Percentiles rank a stretch among this genome's conserved stretches.
Evolutionary conservation across 176 grass and related monocot species (phyloP).

Genomic region (Tuctoria greenei): DNA sequence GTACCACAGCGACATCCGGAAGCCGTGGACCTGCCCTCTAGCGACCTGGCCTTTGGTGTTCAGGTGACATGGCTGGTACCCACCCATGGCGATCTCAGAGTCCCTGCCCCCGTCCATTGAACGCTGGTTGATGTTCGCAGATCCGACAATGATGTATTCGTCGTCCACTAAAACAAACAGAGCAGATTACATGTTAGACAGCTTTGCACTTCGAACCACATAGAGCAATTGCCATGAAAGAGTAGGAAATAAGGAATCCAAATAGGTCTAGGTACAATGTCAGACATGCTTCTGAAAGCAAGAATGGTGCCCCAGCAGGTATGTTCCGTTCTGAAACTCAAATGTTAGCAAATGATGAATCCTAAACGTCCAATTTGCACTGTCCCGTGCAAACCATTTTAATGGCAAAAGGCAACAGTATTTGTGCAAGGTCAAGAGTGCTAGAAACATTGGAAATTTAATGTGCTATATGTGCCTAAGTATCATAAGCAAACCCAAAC

Average conservation of each 20-base stretch:
- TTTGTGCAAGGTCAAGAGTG: neutral
- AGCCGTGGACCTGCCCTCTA: constrained; percentile 79
- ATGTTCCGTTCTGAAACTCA: neutral
- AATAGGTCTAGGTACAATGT: neutral
- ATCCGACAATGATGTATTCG: constrained; percentile 89
- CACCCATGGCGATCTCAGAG: constrained; percentile 83
- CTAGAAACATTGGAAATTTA: neutral
- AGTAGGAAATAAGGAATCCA: constrained; percentile 21
- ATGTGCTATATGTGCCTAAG: neutral
- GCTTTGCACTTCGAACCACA: constrained; percentile 17
- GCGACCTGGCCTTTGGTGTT: constrained; percentile 52
- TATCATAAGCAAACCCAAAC: neutral
- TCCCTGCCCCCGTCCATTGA: constrained; percentile 94
- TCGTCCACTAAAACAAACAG: constrained; percentile 72
- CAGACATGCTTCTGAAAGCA: neutral
- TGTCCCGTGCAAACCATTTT: neutral
- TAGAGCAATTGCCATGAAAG: neutral
- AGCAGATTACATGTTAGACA: neutral
- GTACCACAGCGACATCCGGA: constrained; percentile 88
- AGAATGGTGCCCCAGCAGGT: neutral
- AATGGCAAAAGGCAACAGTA: neutral
- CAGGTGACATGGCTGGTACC: constrained; percentile 67
- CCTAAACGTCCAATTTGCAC: neutral
- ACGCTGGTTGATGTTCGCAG: constrained; percentile 91
- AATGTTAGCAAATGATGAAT: neutral